These are phyloP conservation scores for Xylaria cubensis DNA, from an alignment of 495 filamentous ascomycete species.

Conservation along the genomic window DNA sequence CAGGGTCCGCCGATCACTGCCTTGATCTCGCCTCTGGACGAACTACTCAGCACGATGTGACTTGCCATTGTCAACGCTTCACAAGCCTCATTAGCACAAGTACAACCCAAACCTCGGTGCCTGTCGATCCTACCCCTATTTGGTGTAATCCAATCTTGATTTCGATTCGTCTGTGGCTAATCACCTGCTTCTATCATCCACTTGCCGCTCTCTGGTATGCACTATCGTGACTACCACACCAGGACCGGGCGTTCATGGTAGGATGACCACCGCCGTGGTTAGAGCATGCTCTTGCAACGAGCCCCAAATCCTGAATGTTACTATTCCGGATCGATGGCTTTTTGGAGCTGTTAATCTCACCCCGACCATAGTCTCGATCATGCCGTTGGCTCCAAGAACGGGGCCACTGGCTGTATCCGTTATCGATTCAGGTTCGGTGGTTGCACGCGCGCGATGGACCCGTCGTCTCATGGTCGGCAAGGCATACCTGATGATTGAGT, in stretches of 20 bases:
- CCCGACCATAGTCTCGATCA: slow-evolving; percentile 1
- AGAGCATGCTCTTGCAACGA: slow-evolving; percentile 23
- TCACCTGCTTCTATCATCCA: slow-evolving; percentile 28
- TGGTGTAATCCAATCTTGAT: slow-evolving; percentile 1
- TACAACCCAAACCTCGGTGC: slow-evolving; percentile 9
- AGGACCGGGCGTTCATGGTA: slow-evolving; percentile 4
- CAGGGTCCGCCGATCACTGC: slow-evolving; percentile 8
- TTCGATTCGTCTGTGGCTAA: slow-evolving; percentile 23
- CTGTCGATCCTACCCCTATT: slow-evolving; percentile 24
- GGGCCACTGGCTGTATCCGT: slow-evolving; percentile 2
- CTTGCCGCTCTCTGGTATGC: slow-evolving; percentile 17
- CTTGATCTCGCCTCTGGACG: background rate
- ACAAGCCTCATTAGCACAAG: slow-evolving; percentile 3
- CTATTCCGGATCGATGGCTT: slow-evolving; percentile 7
- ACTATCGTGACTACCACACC: slow-evolving; percentile 20
- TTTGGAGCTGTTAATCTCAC: slow-evolving; percentile 12
- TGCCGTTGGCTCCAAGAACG: slow-evolving; percentile 3
- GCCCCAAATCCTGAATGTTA: slow-evolving; percentile 22
- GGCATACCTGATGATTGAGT: slow-evolving; percentile 22
- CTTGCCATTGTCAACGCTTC: background rate
- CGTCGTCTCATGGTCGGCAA: slow-evolving; percentile 22
- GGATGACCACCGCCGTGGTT: slow-evolving; percentile 15
- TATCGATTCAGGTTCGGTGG: slow-evolving; percentile 21
- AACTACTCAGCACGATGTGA: slow-evolving; percentile 2
- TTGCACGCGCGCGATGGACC: slow-evolving; percentile 22